A percentile compares a stretch with the other conserved stretches of the same genome.
These are phyloP conservation scores for Aspergillus ibericus DNA, from an alignment of 2,329 filamentous ascomycete genomes.

Conservation along the genomic window DNA sequence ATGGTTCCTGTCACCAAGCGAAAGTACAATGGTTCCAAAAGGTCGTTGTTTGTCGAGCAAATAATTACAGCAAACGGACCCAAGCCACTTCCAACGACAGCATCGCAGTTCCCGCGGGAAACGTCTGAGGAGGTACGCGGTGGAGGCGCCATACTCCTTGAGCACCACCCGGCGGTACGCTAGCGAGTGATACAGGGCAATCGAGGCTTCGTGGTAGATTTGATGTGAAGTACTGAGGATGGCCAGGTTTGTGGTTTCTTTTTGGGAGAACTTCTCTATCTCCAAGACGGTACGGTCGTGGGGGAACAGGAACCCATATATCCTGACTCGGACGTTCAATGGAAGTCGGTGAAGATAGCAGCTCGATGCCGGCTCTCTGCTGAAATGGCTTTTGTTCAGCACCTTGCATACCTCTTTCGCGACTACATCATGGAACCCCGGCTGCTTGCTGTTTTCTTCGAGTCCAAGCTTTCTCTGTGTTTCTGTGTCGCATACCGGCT, in stretches of 20 bases:
- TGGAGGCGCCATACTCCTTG: slow-evolving; percentile 12
- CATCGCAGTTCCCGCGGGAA: slow-evolving; percentile 9
- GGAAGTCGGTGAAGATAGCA: slow-evolving; percentile 19
- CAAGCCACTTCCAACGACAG: slow-evolving; percentile 8
- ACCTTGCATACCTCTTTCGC: slow-evolving; percentile 11
- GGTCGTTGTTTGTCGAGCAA: slow-evolving; percentile 10
- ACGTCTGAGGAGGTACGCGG: slow-evolving; percentile 13
- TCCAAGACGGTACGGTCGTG: slow-evolving; percentile 13
- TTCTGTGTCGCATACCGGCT: slow-evolving; percentile 5
- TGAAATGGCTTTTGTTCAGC: background rate
- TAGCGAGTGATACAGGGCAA: slow-evolving; percentile 18
- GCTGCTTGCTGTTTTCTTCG: slow-evolving; percentile 5
- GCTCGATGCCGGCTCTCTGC: slow-evolving; percentile 1
- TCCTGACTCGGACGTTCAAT: slow-evolving; percentile 13
- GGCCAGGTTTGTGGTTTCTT: slow-evolving; percentile 7
- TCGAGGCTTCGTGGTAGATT: slow-evolving; percentile 21
- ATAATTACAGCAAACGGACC: slow-evolving; percentile 7
- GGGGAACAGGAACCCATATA: slow-evolving; percentile 15
- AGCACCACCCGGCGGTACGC: slow-evolving; percentile 17
- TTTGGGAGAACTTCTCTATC: slow-evolving; percentile 10
- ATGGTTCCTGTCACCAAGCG: slow-evolving; percentile 15
- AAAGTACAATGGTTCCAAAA: slow-evolving; percentile 12
- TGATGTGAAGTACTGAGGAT: slow-evolving; percentile 19
- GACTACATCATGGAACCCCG: slow-evolving; percentile 6
- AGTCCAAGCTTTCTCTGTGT: background rate